Evolutionary conservation across 2,329 filamentous ascomycete species (phyloP).

Genomic region (Tolypocladium tundrense): DNA sequence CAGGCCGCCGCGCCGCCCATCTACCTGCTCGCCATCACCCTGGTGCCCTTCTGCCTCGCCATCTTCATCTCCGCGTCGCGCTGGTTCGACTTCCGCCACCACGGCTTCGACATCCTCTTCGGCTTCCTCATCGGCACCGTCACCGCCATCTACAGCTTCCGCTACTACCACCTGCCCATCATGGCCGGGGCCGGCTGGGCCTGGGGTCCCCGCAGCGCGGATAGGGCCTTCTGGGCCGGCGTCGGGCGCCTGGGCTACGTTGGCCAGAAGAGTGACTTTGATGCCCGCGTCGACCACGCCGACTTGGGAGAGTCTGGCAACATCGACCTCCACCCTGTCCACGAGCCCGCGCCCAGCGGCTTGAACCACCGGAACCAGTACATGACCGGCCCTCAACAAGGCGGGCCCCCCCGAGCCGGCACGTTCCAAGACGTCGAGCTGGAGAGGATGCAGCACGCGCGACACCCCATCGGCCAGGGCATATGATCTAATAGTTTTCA

Average conservation of each 20-base stretch:
- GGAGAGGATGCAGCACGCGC: constrained; percentile 8
- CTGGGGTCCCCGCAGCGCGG: constrained; percentile 67
- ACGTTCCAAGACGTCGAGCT: constrained; percentile 23
- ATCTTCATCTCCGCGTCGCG: constrained; percentile 78
- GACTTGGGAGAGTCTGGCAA: constrained; percentile 17
- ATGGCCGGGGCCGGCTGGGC: constrained; percentile 70
- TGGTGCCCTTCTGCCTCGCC: constrained; percentile 63
- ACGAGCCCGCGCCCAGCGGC: constrained; percentile 1
- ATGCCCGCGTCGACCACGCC: constrained; percentile 9
- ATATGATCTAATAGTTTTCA: neutral
- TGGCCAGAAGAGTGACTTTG: constrained; percentile 24
- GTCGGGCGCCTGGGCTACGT: constrained; percentile 52
- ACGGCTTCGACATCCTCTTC: constrained; percentile 84
- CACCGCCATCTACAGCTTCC: constrained; percentile 64
- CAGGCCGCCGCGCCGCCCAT: constrained; percentile 74
- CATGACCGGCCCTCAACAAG: neutral
- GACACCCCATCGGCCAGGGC: neutral
- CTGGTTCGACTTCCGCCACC: constrained; percentile 81
- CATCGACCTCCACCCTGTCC: constrained; percentile 4
- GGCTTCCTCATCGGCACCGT: constrained; percentile 70
- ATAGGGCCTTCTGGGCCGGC: constrained; percentile 70
- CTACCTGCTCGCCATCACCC: constrained; percentile 60
- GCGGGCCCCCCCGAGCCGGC: neutral
- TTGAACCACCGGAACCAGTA: constrained; percentile 7
- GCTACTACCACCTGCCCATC: constrained; percentile 78